Conservation (phyloP, 495 filamentous ascomycete genomes). For the Penicillium alfredii region DNA sequence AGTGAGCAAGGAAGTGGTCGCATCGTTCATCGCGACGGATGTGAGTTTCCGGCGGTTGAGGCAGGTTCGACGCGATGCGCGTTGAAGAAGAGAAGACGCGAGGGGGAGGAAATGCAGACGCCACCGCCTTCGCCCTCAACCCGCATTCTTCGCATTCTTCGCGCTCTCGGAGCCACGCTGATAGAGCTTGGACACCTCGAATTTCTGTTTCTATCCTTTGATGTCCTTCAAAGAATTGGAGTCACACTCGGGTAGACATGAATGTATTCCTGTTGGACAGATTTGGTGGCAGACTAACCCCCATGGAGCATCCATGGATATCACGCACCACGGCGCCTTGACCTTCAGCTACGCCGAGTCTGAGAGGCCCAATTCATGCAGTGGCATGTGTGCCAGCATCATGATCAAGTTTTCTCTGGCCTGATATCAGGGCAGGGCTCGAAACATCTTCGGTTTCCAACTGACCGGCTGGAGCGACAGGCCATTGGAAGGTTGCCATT, state of each 20-base stretch:
- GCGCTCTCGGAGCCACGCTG: no score
- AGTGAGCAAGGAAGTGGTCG: slow-evolving; percentile 70
- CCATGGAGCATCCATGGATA: neutral
- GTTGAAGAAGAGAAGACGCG: slow-evolving; percentile 19
- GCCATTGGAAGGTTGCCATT: slow-evolving; percentile 9
- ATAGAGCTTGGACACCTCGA: no score
- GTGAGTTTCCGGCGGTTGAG: slow-evolving; percentile 4
- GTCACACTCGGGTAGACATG: no score
- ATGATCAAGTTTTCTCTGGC: neutral
- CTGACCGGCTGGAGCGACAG: slow-evolving; percentile 2
- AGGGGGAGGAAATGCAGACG: slow-evolving; percentile 12
- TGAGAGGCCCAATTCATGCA: no score
- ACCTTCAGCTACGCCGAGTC: no score
- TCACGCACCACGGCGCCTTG: no score
- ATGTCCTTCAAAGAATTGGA: no score
- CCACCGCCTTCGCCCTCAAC: slow-evolving; percentile 16
- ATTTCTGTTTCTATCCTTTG: neutral
- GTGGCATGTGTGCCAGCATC: slow-evolving; percentile 4
- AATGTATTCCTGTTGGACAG: no score
- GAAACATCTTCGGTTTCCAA: slow-evolving; percentile 1
- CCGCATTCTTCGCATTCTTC: slow-evolving; percentile 2
- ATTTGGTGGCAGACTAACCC: slow-evolving; percentile 4
- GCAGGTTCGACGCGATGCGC: slow-evolving; percentile 11
- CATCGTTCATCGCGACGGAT: slow-evolving; percentile 36
- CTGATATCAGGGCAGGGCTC: no score